phyloP scores from a whole-genome alignment of 163 green algal species.

The Chloroidium sp. region DNA sequence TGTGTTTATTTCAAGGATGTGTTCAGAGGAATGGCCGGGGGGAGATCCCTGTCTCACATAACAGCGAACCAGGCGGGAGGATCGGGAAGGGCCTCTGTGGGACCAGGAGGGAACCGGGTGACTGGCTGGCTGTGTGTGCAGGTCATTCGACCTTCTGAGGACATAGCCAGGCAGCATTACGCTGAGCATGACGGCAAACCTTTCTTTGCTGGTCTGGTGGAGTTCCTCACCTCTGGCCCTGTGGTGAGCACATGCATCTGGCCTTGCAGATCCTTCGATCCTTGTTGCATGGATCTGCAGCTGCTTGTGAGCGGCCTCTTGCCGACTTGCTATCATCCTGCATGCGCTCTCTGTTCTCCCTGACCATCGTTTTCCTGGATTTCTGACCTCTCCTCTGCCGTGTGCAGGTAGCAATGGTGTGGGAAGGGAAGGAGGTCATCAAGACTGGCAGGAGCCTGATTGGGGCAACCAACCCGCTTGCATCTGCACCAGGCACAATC shows the following conservation, averaged over 20 bases:
- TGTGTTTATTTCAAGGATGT: no score
- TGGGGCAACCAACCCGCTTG: constrained; percentile 65
- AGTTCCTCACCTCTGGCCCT: constrained; percentile 65
- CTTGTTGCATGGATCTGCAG: no score
- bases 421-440: constrained; percentile 61
- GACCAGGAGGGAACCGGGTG: neutral
- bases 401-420: constrained; percentile 25
- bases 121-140: neutral
- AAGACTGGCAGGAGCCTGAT: constrained; percentile 59
- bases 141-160: constrained; percentile 29
- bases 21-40: no score
- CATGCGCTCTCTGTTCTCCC: no score
- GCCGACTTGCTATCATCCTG: no score
- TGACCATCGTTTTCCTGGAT: no score
- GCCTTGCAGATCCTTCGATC: no score
- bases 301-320: no score
- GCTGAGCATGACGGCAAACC: constrained; percentile 51
- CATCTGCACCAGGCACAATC: constrained; percentile 61
- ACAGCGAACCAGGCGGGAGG: no score
- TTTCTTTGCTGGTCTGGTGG: constrained; percentile 68
- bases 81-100: no score
- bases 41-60: no score
- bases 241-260: constrained; percentile 30
- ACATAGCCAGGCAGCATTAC: constrained; percentile 42
- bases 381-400: no score